Conservation (phyloP, 164 flowering plant genomes). For the Taxillus chinensis region DNA sequence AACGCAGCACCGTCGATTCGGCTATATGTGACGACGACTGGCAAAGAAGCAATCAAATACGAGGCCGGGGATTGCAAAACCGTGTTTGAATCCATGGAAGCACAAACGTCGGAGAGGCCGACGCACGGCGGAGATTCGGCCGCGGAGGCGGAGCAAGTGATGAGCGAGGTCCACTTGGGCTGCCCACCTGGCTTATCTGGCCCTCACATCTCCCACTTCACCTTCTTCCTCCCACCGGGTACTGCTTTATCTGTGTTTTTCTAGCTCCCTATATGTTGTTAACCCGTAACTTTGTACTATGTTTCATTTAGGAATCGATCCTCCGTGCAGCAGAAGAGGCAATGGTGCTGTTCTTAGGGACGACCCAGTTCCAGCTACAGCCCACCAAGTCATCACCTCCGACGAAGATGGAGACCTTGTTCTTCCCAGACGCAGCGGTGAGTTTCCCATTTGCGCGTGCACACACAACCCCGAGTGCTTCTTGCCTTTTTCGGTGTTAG, state of each 20-base stretch:
- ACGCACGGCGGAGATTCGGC: conserved; percentile 8
- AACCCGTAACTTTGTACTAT: no score
- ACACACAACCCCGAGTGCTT: neutral
- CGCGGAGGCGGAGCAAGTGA: conserved; percentile 38
- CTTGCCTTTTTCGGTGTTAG: no score
- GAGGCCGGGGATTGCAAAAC: no score
- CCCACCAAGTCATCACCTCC: conserved; percentile 14
- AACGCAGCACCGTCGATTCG: no score
- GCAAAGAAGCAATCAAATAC: no score
- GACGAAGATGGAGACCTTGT: conserved; percentile 89
- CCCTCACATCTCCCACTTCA: conserved; percentile 52
- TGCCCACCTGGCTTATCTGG: conserved; percentile 60
- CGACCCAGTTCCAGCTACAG: conserved; percentile 17
- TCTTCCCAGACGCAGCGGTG: conserved; percentile 52
- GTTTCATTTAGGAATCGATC: conserved; percentile 12
- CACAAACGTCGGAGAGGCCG: neutral
- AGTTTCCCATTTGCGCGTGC: conserved; percentile 11
- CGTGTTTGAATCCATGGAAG: neutral
- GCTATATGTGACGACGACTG: no score
- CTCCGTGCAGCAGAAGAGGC: conserved; percentile 6
- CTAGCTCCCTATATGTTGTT: no score
- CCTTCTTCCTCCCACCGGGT: conserved; percentile 51
- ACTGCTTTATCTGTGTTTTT: neutral
- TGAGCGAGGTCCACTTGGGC: conserved; percentile 92
- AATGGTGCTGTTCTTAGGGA: conserved; percentile 6